phyloP scores from a whole-genome alignment of 345 rosid genomes.

The Microthlaspi erraticum region DNA sequence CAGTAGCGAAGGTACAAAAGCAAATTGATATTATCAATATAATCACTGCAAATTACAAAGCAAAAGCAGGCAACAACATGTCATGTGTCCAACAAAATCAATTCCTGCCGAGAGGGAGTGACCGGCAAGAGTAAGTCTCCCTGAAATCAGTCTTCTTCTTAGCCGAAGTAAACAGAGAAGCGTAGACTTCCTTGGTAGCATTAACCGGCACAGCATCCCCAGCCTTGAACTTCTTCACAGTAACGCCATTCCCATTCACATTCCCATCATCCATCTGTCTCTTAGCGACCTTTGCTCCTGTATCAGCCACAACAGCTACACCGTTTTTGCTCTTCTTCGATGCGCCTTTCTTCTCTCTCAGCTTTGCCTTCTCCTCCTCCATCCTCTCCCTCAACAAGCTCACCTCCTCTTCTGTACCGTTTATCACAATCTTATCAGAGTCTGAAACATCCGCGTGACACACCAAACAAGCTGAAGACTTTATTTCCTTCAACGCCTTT shows the following conservation, averaged over 20 bases:
- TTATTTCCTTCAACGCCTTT: slow-evolving; percentile 91
- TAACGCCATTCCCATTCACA: slow-evolving; percentile 50
- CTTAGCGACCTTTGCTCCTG: slow-evolving; percentile 57
- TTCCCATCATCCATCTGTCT: slow-evolving; percentile 55
- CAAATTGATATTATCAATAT: slow-evolving; percentile 15
- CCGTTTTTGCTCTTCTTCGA: slow-evolving; percentile 59
- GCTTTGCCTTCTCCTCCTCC: slow-evolving; percentile 68
- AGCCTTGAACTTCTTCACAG: slow-evolving; percentile 70
- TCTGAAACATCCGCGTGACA: slow-evolving; percentile 78
- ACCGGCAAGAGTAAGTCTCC: slow-evolving; percentile 85
- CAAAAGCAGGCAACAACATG: slow-evolving; percentile 19
- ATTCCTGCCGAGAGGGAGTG: slow-evolving; percentile 86
- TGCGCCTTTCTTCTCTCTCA: slow-evolving; percentile 59
- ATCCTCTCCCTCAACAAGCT: slow-evolving; percentile 62
- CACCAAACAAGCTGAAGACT: slow-evolving; percentile 82
- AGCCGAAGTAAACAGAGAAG: slow-evolving; percentile 89
- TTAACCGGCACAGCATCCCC: slow-evolving; percentile 66
- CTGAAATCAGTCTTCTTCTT: slow-evolving; percentile 69
- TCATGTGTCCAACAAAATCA: slow-evolving; percentile 41
- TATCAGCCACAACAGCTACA: slow-evolving; percentile 32
- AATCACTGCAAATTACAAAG: background rate
- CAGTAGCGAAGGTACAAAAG: slow-evolving; percentile 3
- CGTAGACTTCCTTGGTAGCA: slow-evolving; percentile 85
- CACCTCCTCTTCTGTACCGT: slow-evolving; percentile 88
- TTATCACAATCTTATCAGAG: slow-evolving; percentile 72